Evolutionary conservation across 164 flowering plant genomes (phyloP), one percentile per base, ranked within the genome.

Genomic region (Nymphaea thermarum): DNA sequence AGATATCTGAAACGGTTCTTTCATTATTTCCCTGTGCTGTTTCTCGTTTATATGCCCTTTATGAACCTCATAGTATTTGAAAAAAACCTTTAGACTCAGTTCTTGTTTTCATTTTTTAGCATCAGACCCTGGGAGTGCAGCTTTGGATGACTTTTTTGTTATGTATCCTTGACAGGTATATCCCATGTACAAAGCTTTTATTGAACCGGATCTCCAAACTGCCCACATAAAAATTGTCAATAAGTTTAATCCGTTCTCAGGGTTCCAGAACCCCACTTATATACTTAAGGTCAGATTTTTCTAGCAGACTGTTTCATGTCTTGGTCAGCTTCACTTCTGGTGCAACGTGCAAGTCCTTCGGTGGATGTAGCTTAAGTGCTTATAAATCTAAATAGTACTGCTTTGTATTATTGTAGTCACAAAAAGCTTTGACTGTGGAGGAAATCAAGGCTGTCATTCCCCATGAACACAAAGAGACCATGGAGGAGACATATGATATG

Each of bases 161-260:
- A 25, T 25, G 36, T 25, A 25, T 70, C 44, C 53, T 60, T 3
- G 42, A 8, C 84, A 95, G 99, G 98, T 95, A 4, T 95, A 90
- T 81, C 99, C 99, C 16, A 95, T 92, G 98, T 94, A 92, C 77
- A 95, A 92, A 82, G 98, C 96, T 71, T 95, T 86, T 74, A 95
- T 95, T 66, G 99, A 92, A 83, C 99, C 99, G 44, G 98, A 90
- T 78, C 92, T 95, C 57, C 82, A 80, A 77, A 92, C 94, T 66
- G 99, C 99, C 44, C 96, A 92, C 61, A 87, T 95, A 59, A 92
- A 85, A 78, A 95, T 95, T 64, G 78, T 80, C 64, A 90, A 95
- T 85, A 92, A 95, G 71, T 95, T 95, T 77, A 95, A 95, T 66
- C 99, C 98, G 11, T 95, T 95, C 73, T 81, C 90, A 68, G 99